A percentile compares a stretch with the other conserved stretches of the same genome.
Conservation (phyloP, 768 basidiomycete species). For the Tricholoma flavovirens region DNA sequence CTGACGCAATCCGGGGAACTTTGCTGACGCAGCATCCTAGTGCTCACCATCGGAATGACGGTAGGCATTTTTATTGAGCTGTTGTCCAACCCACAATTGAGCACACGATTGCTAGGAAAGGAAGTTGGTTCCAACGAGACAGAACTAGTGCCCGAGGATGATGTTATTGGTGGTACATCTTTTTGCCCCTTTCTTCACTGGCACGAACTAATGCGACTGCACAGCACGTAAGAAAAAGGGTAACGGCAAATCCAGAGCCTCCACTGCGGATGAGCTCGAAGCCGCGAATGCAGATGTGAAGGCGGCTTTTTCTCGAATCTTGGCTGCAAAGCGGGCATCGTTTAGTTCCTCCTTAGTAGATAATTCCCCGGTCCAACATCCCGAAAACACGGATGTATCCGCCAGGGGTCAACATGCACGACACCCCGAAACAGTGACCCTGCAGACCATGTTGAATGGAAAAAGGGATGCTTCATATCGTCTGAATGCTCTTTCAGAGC, state of each 20-base stretch:
- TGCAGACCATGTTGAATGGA: background rate
- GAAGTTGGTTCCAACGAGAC: background rate
- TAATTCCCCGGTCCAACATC: background rate
- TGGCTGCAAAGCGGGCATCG: constrained; percentile 13
- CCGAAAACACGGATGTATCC: background rate
- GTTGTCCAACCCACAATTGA: background rate
- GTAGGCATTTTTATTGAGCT: background rate
- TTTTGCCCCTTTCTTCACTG: background rate
- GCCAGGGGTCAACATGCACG: background rate
- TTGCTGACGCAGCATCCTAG: background rate
- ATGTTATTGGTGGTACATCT: background rate
- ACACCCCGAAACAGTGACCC: background rate
- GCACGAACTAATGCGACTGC: background rate
- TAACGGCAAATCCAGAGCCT: constrained; percentile 2
- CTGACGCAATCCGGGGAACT: background rate
- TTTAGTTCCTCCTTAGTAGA: background rate
- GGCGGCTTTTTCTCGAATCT: constrained; percentile 8
- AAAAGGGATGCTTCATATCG: background rate
- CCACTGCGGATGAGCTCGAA: constrained; percentile 8
- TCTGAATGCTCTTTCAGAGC: background rate
- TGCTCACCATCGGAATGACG: background rate
- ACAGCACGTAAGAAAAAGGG: constrained; percentile 4
- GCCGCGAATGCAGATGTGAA: constrained; percentile 12
- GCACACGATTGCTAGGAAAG: background rate
- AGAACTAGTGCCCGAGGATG: background rate